A percentile compares a stretch with the other conserved stretches of the same genome.
phyloP scores from a whole-genome alignment of 352 stramenopile species.

The Phytophthora tentaculata region DNA sequence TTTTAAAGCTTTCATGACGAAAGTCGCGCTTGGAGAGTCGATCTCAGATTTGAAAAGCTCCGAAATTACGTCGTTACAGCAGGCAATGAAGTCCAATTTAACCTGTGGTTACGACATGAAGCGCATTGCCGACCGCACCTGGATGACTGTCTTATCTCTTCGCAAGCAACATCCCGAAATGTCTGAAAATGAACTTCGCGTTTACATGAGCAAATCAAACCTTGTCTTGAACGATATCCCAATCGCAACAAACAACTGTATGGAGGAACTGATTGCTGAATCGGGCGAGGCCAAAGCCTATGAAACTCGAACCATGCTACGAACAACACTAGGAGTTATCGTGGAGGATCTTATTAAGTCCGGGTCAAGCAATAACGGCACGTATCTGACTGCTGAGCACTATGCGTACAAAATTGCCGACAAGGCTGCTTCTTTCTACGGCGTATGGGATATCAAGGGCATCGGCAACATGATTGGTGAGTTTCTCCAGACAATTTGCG shows the following conservation, averaged over 20 bases:
- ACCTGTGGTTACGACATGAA: conserved; percentile 35
- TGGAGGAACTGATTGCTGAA: conserved; percentile 33
- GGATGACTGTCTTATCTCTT: conserved; percentile 19
- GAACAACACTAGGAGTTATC: conserved; percentile 52
- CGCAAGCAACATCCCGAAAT: conserved; percentile 17
- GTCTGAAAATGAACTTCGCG: conserved; percentile 23
- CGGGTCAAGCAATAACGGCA: conserved; percentile 29
- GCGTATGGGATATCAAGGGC: conserved; percentile 43
- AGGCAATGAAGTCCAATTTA: conserved; percentile 18
- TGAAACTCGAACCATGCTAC: conserved; percentile 37
- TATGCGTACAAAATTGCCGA: conserved; percentile 43
- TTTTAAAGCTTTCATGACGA: conserved; percentile 22
- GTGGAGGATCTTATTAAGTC: conserved; percentile 46
- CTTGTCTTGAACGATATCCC: conserved; percentile 52
- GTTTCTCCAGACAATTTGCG: conserved; percentile 50
- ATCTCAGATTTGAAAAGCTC: conserved; percentile 14
- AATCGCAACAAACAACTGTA: conserved; percentile 40
- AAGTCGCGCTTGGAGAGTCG: conserved; percentile 15
- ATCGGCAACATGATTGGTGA: conserved; percentile 33
- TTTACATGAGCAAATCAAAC: conserved; percentile 32
- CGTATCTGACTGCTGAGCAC: conserved; percentile 26
- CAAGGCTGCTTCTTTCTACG: conserved; percentile 39
- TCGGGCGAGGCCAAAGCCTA: conserved; percentile 17
- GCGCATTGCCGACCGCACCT: conserved; percentile 24
- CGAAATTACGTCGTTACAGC: conserved; percentile 19